phyloP scores from a whole-genome alignment of 768 basidiomycete genomes.

The Boletus subparvulus region DNA sequence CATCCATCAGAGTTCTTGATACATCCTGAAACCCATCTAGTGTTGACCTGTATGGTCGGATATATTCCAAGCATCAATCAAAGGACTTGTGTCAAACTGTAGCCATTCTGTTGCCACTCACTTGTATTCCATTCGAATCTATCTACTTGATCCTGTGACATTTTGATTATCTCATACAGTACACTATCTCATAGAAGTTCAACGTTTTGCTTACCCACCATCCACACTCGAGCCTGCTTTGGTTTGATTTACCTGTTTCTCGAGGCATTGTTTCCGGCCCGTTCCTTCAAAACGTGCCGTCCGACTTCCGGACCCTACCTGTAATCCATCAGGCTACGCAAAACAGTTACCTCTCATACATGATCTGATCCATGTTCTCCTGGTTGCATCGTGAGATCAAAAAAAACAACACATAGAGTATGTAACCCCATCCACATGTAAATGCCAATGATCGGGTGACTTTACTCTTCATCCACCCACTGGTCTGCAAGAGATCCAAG shows the following conservation, averaged over 20 bases:
- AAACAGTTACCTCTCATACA: background rate
- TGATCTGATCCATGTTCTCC: background rate
- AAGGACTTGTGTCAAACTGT: constrained; percentile 14
- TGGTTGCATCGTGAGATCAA: constrained; percentile 1
- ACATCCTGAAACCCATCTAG: constrained; percentile 1
- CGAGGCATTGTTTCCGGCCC: background rate
- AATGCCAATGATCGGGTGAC: background rate
- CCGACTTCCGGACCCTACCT: background rate
- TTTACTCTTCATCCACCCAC: constrained; percentile 66
- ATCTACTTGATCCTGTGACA: background rate
- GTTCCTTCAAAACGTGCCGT: background rate
- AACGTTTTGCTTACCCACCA: background rate
- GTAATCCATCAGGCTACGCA: background rate
- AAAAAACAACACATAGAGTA: background rate
- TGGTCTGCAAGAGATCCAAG: constrained; percentile 65
- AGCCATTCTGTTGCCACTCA: background rate
- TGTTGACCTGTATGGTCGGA: constrained; percentile 13
- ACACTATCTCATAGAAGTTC: background rate
- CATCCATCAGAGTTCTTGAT: background rate
- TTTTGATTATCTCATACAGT: background rate
- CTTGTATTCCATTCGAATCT: background rate
- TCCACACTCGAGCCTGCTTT: background rate
- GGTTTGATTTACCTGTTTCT: background rate
- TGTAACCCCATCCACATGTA: background rate
- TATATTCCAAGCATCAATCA: constrained; percentile 14